phyloP scores from a whole-genome alignment of 306 rosid species.

The Prosopis cineraria region DNA sequence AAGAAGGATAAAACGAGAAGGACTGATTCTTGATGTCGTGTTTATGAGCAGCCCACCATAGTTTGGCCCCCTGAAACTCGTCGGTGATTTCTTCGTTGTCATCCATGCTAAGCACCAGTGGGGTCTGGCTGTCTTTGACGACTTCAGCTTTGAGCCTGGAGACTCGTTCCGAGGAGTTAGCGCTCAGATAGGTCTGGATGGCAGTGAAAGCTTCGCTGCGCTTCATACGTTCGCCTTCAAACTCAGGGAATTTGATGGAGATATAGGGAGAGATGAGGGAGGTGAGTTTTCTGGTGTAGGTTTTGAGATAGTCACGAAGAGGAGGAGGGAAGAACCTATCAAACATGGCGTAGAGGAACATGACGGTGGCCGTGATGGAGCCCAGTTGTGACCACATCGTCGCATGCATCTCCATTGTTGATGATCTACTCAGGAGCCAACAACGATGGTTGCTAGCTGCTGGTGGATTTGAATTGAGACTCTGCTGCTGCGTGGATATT shows the following conservation, averaged over 20 bases:
- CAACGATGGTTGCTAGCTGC: no score
- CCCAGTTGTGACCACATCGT: no score
- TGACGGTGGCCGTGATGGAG: neutral
- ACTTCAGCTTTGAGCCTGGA: slow-evolving; percentile 12
- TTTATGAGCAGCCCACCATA: slow-evolving; percentile 37
- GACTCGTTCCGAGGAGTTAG: slow-evolving; percentile 27
- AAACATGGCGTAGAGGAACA: slow-evolving; percentile 34
- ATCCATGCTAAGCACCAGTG: slow-evolving; percentile 35
- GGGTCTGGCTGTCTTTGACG: slow-evolving; percentile 37
- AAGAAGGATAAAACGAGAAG: slow-evolving; percentile 16
- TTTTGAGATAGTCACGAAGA: slow-evolving; percentile 12
- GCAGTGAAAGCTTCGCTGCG: slow-evolving; percentile 34
- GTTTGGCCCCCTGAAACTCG: slow-evolving; percentile 30
- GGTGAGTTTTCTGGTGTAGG: slow-evolving; percentile 1
- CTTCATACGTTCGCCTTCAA: neutral
- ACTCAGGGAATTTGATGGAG: slow-evolving; percentile 32
- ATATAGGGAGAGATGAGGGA: neutral
- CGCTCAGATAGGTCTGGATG: slow-evolving; percentile 40
- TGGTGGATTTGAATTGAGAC: no score
- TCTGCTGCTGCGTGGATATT: no score
- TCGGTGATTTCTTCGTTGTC: slow-evolving; percentile 47
- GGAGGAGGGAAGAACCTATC: slow-evolving; percentile 30
- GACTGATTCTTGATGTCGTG: neutral
- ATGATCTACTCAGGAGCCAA: no score
- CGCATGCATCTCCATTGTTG: no score